These are phyloP conservation scores for Gyromitra esculenta DNA, from an alignment of 2,329 filamentous ascomycete species.

Conservation along the genomic window DNA sequence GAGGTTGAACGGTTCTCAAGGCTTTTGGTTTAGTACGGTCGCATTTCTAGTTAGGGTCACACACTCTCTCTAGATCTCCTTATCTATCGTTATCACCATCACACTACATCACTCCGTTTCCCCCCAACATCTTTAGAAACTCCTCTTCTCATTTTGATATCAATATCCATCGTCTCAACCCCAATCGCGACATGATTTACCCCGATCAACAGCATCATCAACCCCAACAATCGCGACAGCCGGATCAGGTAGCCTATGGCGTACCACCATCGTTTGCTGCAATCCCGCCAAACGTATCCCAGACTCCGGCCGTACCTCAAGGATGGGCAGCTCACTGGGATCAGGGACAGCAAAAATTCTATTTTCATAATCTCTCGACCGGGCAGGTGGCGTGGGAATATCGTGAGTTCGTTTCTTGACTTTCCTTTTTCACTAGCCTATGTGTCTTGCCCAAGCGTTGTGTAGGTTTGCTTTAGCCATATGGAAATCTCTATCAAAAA, in stretches of 20 bases:
- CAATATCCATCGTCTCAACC: not conserved
- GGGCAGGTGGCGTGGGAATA: conserved; percentile 48
- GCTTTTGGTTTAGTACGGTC: not conserved
- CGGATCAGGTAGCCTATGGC: conserved; percentile 23
- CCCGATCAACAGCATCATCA: conserved; percentile 20
- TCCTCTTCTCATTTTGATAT: too few species aligned
- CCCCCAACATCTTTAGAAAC: not conserved
- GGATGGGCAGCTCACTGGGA: conserved; percentile 51
- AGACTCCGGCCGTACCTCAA: conserved; percentile 23
- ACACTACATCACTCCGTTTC: not conserved
- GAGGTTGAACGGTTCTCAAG: not conserved
- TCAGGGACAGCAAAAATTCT: conserved; percentile 41
- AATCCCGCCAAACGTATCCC: not conserved
- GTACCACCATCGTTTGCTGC: not conserved
- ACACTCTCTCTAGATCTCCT: not conserved
- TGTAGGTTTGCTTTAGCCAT: not conserved
- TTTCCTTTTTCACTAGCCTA: not conserved
- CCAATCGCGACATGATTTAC: conserved; percentile 19
- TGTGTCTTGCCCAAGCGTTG: not conserved
- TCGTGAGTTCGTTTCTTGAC: conserved; percentile 40
- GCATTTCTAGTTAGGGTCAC: not conserved
- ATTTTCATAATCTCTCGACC: conserved; percentile 40
- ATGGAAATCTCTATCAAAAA: not conserved
- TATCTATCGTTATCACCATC: not conserved
- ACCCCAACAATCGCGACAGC: conserved; percentile 20